Percentiles rank a stretch among this genome's conserved stretches.
These are phyloP conservation scores for Penicillium sp. DNA, from an alignment of 2,329 filamentous ascomycete genomes.

Conservation along the genomic window DNA sequence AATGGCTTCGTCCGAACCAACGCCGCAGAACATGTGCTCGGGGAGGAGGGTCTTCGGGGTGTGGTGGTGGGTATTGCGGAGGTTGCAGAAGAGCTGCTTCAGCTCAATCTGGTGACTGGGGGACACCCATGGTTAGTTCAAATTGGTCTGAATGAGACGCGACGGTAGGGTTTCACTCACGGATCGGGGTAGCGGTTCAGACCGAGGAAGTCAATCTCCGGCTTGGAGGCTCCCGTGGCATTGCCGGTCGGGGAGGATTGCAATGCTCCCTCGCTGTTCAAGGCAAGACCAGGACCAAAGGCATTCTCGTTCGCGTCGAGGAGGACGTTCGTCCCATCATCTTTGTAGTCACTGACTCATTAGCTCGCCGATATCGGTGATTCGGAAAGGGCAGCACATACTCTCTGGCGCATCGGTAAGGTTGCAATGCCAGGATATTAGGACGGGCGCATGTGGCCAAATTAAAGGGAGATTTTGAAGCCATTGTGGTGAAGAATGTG, in stretches of 20 bases:
- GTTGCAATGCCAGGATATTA: conserved; percentile 73
- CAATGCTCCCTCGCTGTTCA: conserved; percentile 50
- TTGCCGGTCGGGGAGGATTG: conserved; percentile 44
- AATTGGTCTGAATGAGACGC: neutral
- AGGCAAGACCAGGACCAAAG: conserved; percentile 74
- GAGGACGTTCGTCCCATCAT: conserved; percentile 91
- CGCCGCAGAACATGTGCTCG: conserved; percentile 87
- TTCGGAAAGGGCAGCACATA: conserved; percentile 49
- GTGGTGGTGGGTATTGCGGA: conserved; percentile 80
- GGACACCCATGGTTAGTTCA: neutral
- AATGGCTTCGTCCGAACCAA: conserved; percentile 95
- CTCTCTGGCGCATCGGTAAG: conserved; percentile 81
- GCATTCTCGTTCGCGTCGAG: conserved; percentile 98
- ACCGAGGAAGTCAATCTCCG: conserved; percentile 71
- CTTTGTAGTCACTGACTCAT: conserved; percentile 84
- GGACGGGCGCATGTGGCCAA: conserved; percentile 70
- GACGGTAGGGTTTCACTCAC: conserved; percentile 30
- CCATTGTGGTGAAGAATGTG: conserved; percentile 31
- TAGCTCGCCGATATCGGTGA: conserved; percentile 17
- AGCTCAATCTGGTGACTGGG: conserved; percentile 74
- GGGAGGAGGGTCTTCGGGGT: conserved; percentile 70
- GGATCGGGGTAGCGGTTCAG: conserved; percentile 96
- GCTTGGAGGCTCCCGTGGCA: conserved; percentile 43
- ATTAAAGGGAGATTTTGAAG: conserved; percentile 60
- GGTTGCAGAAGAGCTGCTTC: conserved; percentile 79